These are phyloP conservation scores for Colletotrichum viniferum DNA, from an alignment of 2,329 filamentous ascomycete species.

Conservation along the genomic window DNA sequence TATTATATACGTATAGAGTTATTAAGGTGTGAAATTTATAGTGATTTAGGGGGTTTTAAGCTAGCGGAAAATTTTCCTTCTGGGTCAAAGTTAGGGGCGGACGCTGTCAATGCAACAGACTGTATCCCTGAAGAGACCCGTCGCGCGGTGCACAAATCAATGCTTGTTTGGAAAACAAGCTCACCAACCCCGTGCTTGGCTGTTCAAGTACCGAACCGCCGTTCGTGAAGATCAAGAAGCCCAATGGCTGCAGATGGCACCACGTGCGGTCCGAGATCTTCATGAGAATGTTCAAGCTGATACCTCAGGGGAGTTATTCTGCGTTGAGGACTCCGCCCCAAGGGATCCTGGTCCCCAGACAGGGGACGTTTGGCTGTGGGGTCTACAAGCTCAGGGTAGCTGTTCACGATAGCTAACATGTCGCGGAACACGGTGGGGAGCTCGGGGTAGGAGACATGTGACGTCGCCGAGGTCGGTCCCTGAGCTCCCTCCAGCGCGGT, in stretches of 20 bases:
- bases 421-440: not conserved
- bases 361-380: not conserved
- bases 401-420: not conserved
- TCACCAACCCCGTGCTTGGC: not conserved
- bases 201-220: not conserved
- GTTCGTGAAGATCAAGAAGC: not conserved
- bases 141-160: constrained; percentile 1
- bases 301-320: not conserved
- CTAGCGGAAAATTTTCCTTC: too few species aligned
- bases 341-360: not conserved
- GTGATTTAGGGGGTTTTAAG: too few species aligned
- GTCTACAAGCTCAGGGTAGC: not conserved
- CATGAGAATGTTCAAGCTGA: not conserved
- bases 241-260: not conserved
- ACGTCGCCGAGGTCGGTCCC: not conserved
- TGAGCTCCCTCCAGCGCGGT: not conserved
- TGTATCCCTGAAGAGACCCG: not conserved
- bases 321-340: not conserved
- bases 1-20: too few species aligned
- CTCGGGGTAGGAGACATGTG: not conserved
- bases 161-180: constrained; percentile 7
- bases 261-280: not conserved
- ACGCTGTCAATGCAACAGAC: too few species aligned
- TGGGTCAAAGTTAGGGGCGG: too few species aligned
- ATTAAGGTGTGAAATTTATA: too few species aligned